phyloP scores from a whole-genome alignment of 148 eudicot species.

The Vaccinium vitisidaea region DNA sequence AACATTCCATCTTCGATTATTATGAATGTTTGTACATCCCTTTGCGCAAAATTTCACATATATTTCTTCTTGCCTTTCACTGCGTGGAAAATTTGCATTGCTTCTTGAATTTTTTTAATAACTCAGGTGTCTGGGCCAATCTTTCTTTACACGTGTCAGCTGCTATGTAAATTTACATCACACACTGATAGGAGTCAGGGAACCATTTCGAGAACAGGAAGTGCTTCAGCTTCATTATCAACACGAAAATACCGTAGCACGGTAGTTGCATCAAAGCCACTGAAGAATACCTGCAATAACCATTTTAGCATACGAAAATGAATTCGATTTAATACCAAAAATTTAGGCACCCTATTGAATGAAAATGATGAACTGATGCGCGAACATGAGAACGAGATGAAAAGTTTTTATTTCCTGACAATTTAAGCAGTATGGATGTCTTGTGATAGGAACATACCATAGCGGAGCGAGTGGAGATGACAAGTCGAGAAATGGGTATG shows the following conservation, averaged over 20 bases:
- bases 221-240: slow-evolving; percentile 73
- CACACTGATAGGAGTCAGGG: slow-evolving; percentile 54
- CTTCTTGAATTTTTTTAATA: background rate
- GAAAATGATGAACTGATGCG: background rate
- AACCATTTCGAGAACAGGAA: slow-evolving; percentile 50
- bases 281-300: slow-evolving; percentile 58
- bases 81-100: background rate
- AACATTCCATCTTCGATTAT: background rate
- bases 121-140: too few relatives aligned
- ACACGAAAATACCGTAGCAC: slow-evolving; percentile 68
- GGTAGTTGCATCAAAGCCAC: slow-evolving; percentile 83
- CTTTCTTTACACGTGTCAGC: background rate
- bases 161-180: slow-evolving; percentile 21
- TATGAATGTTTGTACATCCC: background rate
- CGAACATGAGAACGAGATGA: background rate
- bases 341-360: background rate
- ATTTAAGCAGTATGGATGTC: background rate
- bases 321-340: too few relatives aligned
- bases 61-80: too few relatives aligned
- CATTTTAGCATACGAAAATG: background rate
- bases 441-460: slow-evolving; percentile 48
- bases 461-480: slow-evolving; percentile 73
- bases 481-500: slow-evolving; percentile 95
- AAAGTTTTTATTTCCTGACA: background rate
- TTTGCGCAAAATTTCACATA: background rate